Conservation (phyloP, 2,329 filamentous ascomycete species). For the Nemania diffusa region DNA sequence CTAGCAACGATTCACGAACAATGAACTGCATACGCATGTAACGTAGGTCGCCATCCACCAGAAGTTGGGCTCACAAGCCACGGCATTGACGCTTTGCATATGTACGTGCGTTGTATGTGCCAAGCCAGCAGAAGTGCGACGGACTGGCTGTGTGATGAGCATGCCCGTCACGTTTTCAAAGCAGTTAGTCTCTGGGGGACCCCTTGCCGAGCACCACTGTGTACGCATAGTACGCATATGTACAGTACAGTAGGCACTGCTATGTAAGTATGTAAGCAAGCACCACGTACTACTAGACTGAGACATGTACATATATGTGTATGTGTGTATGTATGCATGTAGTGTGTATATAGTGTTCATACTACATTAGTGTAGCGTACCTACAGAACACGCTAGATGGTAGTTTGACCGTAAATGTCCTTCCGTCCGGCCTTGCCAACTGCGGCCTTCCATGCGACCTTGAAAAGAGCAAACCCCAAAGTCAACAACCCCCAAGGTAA, state of each 20-base stretch:
- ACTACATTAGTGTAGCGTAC: constrained; percentile 19
- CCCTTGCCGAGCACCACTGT: constrained; percentile 13
- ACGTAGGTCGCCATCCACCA: constrained; percentile 35
- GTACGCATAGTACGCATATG: background rate
- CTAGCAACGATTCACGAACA: constrained; percentile 23
- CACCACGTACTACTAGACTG: background rate
- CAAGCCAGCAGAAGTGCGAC: constrained; percentile 29
- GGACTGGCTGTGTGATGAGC: constrained; percentile 21
- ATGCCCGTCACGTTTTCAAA: constrained; percentile 30
- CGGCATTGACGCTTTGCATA: constrained; percentile 43
- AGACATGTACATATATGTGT: constrained; percentile 1
- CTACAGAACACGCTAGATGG: background rate
- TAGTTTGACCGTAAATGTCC: constrained; percentile 22
- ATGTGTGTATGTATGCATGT: background rate
- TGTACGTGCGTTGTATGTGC: constrained; percentile 46
- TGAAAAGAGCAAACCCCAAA: constrained; percentile 21
- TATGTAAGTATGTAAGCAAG: constrained; percentile 6
- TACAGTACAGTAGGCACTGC: too few relatives aligned
- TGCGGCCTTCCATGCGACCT: constrained; percentile 47
- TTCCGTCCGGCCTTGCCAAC: constrained; percentile 33
- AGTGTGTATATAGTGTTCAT: background rate
- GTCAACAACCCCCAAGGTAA: too few relatives aligned
- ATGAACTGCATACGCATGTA: constrained; percentile 34
- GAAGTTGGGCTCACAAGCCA: constrained; percentile 45
- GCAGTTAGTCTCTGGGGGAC: constrained; percentile 13